Evolutionary conservation across 2,329 filamentous ascomycete species (phyloP).

Genomic region (Sclerotinia minor): DNA sequence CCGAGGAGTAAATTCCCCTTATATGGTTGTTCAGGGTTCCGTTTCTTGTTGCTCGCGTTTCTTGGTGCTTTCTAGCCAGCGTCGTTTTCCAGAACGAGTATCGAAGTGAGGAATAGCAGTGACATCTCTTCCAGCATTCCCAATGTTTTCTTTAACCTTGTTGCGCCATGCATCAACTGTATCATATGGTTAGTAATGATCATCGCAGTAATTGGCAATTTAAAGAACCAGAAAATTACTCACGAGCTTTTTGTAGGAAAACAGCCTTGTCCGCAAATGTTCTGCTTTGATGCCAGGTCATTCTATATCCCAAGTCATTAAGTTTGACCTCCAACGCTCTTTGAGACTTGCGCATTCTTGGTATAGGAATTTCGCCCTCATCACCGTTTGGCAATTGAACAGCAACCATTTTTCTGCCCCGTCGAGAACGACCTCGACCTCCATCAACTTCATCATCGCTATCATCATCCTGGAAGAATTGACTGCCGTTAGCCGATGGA

Average conservation of each 20-base stretch:
- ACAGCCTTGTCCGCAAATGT: slow-evolving; percentile 84
- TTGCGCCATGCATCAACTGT: slow-evolving; percentile 91
- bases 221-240: slow-evolving; percentile 47
- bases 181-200: slow-evolving; percentile 24
- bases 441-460: slow-evolving; percentile 55
- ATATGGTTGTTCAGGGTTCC: slow-evolving; percentile 1
- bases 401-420: slow-evolving; percentile 54
- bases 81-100: slow-evolving; percentile 80
- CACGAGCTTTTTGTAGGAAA: slow-evolving; percentile 88
- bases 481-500: slow-evolving; percentile 70
- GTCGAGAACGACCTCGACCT: slow-evolving; percentile 38
- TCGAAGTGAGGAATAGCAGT: slow-evolving; percentile 79
- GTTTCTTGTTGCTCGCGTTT: slow-evolving; percentile 41
- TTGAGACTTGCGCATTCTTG: slow-evolving; percentile 67
- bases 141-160: slow-evolving; percentile 82
- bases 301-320: slow-evolving; percentile 90
- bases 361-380: slow-evolving; percentile 72
- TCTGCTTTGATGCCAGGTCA: slow-evolving; percentile 95
- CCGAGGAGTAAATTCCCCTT: background rate
- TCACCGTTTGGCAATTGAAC: slow-evolving; percentile 69
- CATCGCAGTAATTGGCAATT: background rate
- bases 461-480: slow-evolving; percentile 71
- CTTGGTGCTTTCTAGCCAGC: slow-evolving; percentile 61
- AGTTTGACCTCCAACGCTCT: slow-evolving; percentile 83
- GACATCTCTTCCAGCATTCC: slow-evolving; percentile 74